phyloP scores from a whole-genome alignment of 108 stramenopile species.

The Aurantiochytrium sp. region DNA sequence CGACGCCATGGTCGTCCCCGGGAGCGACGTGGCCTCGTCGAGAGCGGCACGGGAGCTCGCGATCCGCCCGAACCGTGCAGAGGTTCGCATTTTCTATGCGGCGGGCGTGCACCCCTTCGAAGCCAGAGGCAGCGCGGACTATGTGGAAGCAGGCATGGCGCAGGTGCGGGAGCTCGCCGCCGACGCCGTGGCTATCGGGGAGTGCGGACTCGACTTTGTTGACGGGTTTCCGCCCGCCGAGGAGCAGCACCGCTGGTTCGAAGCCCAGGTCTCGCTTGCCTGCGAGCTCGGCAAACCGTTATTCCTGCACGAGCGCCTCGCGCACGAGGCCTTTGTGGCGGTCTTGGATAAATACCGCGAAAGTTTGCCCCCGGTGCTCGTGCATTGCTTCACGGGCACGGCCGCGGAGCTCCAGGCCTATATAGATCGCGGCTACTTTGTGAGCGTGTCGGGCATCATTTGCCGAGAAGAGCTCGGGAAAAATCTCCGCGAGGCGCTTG shows the following conservation, averaged over 20 bases:
- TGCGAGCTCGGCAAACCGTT: not conserved
- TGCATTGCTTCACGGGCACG: constrained; percentile 35
- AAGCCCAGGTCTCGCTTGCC: not conserved
- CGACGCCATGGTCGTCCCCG: not conserved
- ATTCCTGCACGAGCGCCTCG: constrained; percentile 19
- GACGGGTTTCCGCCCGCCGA: constrained; percentile 8
- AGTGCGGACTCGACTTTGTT: constrained; percentile 22
- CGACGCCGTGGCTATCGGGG: not conserved
- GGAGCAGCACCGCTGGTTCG: not conserved
- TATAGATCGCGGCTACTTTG: not conserved
- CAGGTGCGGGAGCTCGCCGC: not conserved
- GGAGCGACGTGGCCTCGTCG: not conserved
- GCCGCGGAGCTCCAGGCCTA: constrained; percentile 3
- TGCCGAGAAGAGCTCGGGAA: not conserved
- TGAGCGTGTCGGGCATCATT: constrained; percentile 29
- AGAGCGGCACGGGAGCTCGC: not conserved
- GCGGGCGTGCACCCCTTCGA: not conserved
- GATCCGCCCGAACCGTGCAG: not conserved
- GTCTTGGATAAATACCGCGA: not conserved
- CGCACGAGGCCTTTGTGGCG: not conserved
- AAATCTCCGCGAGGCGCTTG: not conserved
- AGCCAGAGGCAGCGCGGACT: too few species aligned
- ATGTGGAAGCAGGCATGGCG: too few species aligned
- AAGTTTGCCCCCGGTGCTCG: not conserved
- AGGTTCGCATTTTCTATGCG: not conserved